Evolutionary conservation across 2,329 filamentous ascomycete genomes (phyloP).

Genomic region (Ceratocystis destructans): DNA sequence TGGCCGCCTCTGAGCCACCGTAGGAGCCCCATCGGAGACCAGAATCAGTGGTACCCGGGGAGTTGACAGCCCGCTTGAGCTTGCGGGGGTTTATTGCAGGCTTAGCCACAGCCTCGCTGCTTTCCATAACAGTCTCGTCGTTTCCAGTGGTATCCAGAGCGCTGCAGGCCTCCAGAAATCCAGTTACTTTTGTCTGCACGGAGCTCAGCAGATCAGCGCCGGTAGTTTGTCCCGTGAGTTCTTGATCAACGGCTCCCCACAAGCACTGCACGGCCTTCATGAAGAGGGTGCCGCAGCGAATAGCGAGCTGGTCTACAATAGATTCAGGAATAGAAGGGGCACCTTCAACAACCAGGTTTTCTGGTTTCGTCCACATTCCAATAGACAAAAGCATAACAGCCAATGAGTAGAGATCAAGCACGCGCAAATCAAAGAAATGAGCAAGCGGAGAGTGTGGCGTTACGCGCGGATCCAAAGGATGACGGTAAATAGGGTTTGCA

Average conservation of each 20-base stretch:
- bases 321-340: constrained; percentile 29
- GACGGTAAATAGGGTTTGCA: constrained; percentile 40
- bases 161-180: constrained; percentile 46
- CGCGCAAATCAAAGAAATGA: constrained; percentile 40
- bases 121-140: constrained; percentile 35
- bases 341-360: constrained; percentile 35
- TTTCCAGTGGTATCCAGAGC: constrained; percentile 19
- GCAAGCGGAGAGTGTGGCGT: constrained; percentile 36
- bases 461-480: constrained; percentile 48
- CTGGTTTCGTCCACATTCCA: constrained; percentile 59
- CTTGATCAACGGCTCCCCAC: constrained; percentile 54
- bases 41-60: background rate
- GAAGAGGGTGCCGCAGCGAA: constrained; percentile 59
- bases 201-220: constrained; percentile 40
- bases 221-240: constrained; percentile 33
- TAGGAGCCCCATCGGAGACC: constrained; percentile 2
- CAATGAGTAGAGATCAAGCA: constrained; percentile 57
- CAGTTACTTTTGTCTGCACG: constrained; percentile 38
- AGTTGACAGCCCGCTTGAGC: constrained; percentile 1
- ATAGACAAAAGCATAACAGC: constrained; percentile 61
- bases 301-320: constrained; percentile 47
- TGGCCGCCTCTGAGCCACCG: constrained; percentile 13
- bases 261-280: constrained; percentile 62
- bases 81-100: constrained; percentile 6
- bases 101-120: background rate